Base-by-base conservation (phyloP, 139 green algal genomes). In the Volvox africanus region DNA sequence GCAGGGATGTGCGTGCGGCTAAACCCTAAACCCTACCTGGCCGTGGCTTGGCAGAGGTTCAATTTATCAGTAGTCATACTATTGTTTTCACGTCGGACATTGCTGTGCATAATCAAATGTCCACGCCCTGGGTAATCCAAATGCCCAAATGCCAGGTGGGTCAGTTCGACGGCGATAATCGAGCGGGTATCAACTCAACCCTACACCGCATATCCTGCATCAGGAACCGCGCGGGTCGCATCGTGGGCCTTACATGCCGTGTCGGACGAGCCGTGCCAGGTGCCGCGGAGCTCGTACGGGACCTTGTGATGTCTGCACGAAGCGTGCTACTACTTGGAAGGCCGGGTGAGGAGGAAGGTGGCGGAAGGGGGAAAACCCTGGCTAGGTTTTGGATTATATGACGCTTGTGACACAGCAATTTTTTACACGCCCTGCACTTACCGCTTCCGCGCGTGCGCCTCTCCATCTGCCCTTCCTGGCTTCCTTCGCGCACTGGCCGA, bases 131-230 rank as follows among this genome's bases (percentile, higher is more conserved):
- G 21, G 71, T 32, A 30, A n/a, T 30, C 14, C 6, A n/a, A n/a
- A n/a, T 30, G 2, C 71, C 26, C 71, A n/a, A n/a, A n/a, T n/a
- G 71, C 20, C 26, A 93, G 85, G 91, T 94, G 19, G 95, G 94
- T 6, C 92, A 95, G 18, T 98, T 98, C 82, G 96, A 95, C n/a
- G 92, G 73, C 0, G 97, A 98, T 92, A 98, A 98, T 85, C 92
- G 95, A 22, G 96, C 97, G 19, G 97, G 97, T 55, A 98, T 99
- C 82, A 94, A 97, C 86, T 83, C 95, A 32, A 98, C 96, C 71
- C 93, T 99, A 87, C 97, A 99, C 93, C 95, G 97, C 84, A 97
- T 99, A 82, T 95, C 86, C 83, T 94, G 90, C 89, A 97, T 99
- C 26, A 87, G 95, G 20, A 98, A 98, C 92, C 86, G 97, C 18